phyloP scores from a whole-genome alignment of 208 protist genomes.

The Leishmania braziliensis region DNA sequence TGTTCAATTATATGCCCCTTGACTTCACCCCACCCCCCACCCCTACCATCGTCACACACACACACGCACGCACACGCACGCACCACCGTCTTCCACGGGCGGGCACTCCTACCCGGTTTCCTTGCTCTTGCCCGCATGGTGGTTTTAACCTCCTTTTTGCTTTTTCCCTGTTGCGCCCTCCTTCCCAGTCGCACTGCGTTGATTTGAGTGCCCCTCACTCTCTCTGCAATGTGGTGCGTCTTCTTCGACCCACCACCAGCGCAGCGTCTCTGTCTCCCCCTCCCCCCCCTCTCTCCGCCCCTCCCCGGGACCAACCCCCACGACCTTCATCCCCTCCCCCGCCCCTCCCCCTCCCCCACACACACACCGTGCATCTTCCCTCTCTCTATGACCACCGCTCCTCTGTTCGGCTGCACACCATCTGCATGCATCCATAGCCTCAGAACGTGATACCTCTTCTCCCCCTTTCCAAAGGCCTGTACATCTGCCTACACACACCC shows the following conservation, averaged over 20 bases:
- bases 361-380: too few relatives aligned
- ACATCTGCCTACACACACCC: neutral
- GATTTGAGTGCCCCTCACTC: neutral
- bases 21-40: neutral
- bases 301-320: neutral
- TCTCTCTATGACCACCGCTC: neutral
- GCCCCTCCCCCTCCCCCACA: neutral
- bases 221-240: neutral
- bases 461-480: neutral
- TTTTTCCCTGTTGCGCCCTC: neutral
- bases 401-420: conserved; percentile 1
- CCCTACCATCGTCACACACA: neutral
- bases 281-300: neutral
- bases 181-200: neutral
- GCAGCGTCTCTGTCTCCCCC: neutral
- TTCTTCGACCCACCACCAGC: neutral
- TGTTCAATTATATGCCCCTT: too few relatives aligned
- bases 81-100: neutral
- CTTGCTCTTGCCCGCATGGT: neutral
- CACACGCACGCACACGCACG: neutral
- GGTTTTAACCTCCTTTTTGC: neutral
- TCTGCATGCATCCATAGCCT: neutral
- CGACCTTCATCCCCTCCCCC: neutral
- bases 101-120: neutral
- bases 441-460: neutral